Conservation (phyloP, 2,329 filamentous ascomycete genomes). For the Colletotrichum sp. region DNA sequence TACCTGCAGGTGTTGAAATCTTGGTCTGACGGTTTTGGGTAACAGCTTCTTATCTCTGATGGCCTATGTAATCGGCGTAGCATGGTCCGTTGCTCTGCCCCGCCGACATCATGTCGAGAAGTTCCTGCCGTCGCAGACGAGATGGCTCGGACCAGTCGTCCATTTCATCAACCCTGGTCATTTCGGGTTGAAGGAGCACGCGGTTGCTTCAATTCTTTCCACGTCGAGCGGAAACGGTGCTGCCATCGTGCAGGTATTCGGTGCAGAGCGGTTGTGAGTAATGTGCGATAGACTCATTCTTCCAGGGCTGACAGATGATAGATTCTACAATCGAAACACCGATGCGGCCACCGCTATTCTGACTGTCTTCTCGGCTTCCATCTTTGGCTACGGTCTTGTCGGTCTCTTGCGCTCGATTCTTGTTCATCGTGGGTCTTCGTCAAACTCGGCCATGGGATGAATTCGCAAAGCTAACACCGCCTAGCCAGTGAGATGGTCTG, state of each 20-base stretch:
- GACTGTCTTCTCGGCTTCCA: constrained; percentile 13
- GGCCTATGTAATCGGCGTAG: constrained; percentile 17
- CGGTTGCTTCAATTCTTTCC: constrained; percentile 15
- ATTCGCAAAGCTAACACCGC: neutral
- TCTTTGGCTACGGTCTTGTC: constrained; percentile 14
- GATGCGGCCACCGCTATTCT: constrained; percentile 13
- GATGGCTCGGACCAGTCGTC: constrained; percentile 11
- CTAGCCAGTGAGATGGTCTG: constrained; percentile 17
- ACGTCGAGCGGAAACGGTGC: constrained; percentile 18
- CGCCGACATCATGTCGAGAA: constrained; percentile 17
- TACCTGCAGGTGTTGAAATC: accelerated
- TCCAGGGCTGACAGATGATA: neutral
- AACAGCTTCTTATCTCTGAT: constrained; percentile 3
- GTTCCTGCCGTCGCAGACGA: constrained; percentile 14
- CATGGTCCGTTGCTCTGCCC: constrained; percentile 15
- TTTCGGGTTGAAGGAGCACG: constrained; percentile 18
- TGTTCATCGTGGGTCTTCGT: constrained; percentile 3
- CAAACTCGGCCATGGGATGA: neutral
- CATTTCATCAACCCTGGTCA: constrained; percentile 19
- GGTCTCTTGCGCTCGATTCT: constrained; percentile 9
- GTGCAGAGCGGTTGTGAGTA: constrained; percentile 11
- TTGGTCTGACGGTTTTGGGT: neutral
- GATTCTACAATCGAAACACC: constrained; percentile 14
- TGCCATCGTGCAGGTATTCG: constrained; percentile 14
- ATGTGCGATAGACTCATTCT: accelerated